Evolutionary conservation across 2,329 filamentous ascomycete species (phyloP).

Genomic region (Pleoardoris graminearum): DNA sequence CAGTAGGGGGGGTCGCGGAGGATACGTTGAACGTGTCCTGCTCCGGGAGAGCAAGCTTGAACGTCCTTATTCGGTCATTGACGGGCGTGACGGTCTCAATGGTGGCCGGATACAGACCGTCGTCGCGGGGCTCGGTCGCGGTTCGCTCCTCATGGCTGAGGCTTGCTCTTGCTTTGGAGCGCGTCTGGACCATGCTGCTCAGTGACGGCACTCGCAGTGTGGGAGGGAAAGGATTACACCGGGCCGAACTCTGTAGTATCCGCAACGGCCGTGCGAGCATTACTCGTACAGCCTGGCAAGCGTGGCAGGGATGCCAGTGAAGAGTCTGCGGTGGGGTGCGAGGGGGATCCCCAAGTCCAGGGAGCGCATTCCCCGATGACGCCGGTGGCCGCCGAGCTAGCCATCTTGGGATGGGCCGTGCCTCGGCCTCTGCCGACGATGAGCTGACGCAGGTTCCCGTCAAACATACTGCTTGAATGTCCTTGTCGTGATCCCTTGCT

Average conservation of each 20-base stretch:
- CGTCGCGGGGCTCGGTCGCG: slow-evolving; percentile 70
- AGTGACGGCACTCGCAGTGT: slow-evolving; percentile 21
- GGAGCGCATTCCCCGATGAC: not conserved
- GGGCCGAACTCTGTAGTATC: slow-evolving; percentile 5
- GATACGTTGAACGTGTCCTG: slow-evolving; percentile 55
- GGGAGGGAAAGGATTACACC: slow-evolving; percentile 19
- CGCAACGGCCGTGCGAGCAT: slow-evolving; percentile 9
- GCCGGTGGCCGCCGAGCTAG: not conserved
- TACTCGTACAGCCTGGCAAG: slow-evolving; percentile 1
- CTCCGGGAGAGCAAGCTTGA: slow-evolving; percentile 64
- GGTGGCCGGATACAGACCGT: slow-evolving; percentile 65
- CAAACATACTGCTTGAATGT: not conserved
- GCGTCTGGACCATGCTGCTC: slow-evolving; percentile 37
- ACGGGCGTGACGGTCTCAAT: slow-evolving; percentile 65
- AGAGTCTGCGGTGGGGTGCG: slow-evolving; percentile 8
- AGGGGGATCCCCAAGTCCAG: not conserved
- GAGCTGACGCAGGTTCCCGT: not conserved
- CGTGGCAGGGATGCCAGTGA: slow-evolving; percentile 6
- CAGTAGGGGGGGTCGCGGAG: slow-evolving; percentile 24
- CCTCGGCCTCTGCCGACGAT: slow-evolving; percentile 4
- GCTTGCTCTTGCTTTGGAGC: slow-evolving; percentile 33
- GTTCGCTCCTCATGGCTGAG: slow-evolving; percentile 70
- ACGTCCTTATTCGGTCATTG: slow-evolving; percentile 69
- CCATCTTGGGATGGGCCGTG: slow-evolving; percentile 1
- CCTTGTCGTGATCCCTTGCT: too few species aligned